phyloP scores from a whole-genome alignment of 305 asterid species.

The Fraxinus xanthoxyloides region DNA sequence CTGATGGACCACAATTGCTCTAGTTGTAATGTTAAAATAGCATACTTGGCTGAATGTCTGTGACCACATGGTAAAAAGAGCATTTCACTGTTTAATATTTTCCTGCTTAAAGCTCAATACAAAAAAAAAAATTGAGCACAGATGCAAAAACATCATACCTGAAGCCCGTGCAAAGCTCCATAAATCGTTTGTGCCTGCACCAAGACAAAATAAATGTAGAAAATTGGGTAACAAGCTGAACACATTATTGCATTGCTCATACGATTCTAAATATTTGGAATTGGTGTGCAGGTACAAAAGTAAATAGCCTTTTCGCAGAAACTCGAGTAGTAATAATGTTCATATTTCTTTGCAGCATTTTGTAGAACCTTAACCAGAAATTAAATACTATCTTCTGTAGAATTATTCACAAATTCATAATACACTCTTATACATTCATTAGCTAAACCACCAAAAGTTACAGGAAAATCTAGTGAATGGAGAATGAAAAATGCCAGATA shows the following conservation, averaged over 20 bases:
- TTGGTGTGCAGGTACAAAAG: neutral
- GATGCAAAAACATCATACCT: slow-evolving; percentile 47
- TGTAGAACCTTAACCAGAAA: neutral
- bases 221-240: neutral
- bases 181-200: slow-evolving; percentile 86
- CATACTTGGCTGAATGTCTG: slow-evolving; percentile 99
- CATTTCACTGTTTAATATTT: slow-evolving; percentile 7
- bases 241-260: neutral
- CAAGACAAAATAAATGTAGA: slow-evolving; percentile 8
- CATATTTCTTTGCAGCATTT: neutral
- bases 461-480: neutral
- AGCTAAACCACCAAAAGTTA: neutral
- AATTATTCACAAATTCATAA: neutral
- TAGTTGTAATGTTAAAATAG: slow-evolving; percentile 46
- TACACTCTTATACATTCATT: neutral
- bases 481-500: neutral
- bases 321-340: neutral
- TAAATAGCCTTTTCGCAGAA: neutral
- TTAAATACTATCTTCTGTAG: neutral
- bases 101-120: neutral
- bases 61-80: slow-evolving; percentile 20
- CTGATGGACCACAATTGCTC: slow-evolving; percentile 63
- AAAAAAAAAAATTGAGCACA: neutral
- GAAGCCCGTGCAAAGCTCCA: slow-evolving; percentile 90
- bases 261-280: neutral